Conservation (phyloP, 1,284 basidiomycete genomes). For the Sanghuangporus baumii region DNA sequence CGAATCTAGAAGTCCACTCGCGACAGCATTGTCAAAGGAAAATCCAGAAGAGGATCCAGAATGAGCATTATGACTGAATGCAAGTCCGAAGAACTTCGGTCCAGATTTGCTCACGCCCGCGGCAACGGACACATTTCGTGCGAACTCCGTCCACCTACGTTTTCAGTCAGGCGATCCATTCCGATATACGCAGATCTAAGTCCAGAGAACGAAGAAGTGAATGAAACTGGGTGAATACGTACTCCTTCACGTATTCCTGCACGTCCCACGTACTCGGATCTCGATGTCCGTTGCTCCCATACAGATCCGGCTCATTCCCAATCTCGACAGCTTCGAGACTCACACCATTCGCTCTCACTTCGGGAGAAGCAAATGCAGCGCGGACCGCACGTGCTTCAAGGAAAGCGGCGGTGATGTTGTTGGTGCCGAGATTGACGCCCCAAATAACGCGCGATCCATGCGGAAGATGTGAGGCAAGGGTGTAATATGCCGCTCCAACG, state of each 20-base stretch:
- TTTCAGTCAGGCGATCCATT: neutral
- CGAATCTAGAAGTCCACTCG: conserved; percentile 29
- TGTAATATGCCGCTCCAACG: conserved; percentile 57
- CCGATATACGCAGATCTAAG: conserved; percentile 27
- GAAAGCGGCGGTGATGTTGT: conserved; percentile 52
- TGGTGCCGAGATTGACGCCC: conserved; percentile 60
- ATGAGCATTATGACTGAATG: conserved; percentile 8
- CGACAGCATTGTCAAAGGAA: conserved; percentile 22
- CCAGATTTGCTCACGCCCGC: conserved; percentile 21
- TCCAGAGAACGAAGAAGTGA: neutral
- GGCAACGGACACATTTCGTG: conserved; percentile 27
- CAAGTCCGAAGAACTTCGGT: conserved; percentile 22
- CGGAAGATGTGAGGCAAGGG: conserved; percentile 49
- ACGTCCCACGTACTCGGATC: conserved; percentile 36
- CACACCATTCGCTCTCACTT: conserved; percentile 40
- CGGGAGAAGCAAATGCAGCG: conserved; percentile 42
- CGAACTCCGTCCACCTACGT: conserved; percentile 30
- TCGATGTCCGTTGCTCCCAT: conserved; percentile 44
- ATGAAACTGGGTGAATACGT: conserved; percentile 22
- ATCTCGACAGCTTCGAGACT: conserved; percentile 48
- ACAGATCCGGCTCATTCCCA: conserved; percentile 59
- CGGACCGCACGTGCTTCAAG: conserved; percentile 54
- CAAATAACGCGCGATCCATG: conserved; percentile 55
- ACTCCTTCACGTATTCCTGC: conserved; percentile 50
- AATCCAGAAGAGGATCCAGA: conserved; percentile 13